Evolutionary conservation across 2,329 filamentous ascomycete species (phyloP), one percentile per base, ranked within the genome.

Genomic region (Penicillium thymicola): DNA sequence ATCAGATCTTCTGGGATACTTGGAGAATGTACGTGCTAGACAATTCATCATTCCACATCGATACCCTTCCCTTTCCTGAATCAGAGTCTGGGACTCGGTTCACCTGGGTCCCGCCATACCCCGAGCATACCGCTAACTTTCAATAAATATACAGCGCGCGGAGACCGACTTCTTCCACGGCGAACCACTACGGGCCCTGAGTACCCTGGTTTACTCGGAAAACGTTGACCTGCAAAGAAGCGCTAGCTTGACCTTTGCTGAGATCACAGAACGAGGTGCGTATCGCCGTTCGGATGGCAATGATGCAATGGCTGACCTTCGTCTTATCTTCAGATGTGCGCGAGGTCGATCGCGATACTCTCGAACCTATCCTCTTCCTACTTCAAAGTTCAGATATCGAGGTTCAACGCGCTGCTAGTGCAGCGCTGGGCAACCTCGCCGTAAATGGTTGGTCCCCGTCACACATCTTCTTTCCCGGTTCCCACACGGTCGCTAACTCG

Each of bases 161-260:
- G 94, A 99, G 75, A 97, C 92, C 68, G 93, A 99, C 76, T 99
- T 99, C 85, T 99, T 99, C 78, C 88, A 90, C 37, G 94, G 94
- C 76, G 92, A 97, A 71, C 94, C 94, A 44, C 85, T 99, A 56
- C 89, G 89, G 76, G 93, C 94, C 44, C 80, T 99, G 55, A 97
- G 91, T 76, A 99, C 93, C 13, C 84, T 99, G 27, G 94, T 99
- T 56, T 99, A 96, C 75, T 99, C 94, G 56, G 92, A 97, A 76
- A 99, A 99, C 78, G 92, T 99, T 73, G 94, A 99, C 74, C 83
- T 99, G 51, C 94, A 99, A 79, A 85, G 94, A 64, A 97, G 94
- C 78, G 94, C 94, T 51, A 97, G 93, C 75, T 84, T 99, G 75
- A 99, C 94, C 2, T 99, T 99, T 81, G 94, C 94, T 59, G 94